These are phyloP conservation scores for Candida broadrunensis DNA, from an alignment of 805 yeast genomes.

Conservation along the genomic window DNA sequence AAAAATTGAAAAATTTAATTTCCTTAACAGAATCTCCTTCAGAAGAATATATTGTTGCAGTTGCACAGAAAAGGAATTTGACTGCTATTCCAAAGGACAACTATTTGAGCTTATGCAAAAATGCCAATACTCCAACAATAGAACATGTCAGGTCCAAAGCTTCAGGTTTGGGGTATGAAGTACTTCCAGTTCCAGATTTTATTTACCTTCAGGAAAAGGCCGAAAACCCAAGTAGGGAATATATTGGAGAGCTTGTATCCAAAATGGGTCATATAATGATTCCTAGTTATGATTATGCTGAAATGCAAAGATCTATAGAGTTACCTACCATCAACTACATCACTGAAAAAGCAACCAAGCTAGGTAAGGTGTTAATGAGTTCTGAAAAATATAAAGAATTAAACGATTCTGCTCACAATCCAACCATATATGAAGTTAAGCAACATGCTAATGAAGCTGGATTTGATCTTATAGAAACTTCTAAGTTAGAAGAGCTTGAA, in stretches of 20 bases:
- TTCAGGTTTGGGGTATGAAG: constrained; percentile 8
- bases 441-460: constrained; percentile 2
- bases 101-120: constrained; percentile 4
- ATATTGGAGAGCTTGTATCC: constrained; percentile 8
- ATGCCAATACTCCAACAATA: constrained; percentile 6
- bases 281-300: constrained; percentile 8
- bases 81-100: constrained; percentile 11
- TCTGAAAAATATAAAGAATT: constrained; percentile 9
- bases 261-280: constrained; percentile 9
- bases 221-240: background rate
- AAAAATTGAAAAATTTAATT: background rate
- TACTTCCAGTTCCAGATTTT: background rate
- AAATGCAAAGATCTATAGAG: constrained; percentile 3
- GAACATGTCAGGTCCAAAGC: constrained; percentile 6
- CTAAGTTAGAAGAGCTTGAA: constrained; percentile 10
- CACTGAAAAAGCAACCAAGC: constrained; percentile 5
- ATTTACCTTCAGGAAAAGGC: constrained; percentile 7
- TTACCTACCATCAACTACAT: constrained; percentile 1
- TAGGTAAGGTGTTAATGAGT: constrained; percentile 13
- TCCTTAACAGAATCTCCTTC: background rate
- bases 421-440: constrained; percentile 1
- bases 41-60: constrained; percentile 8
- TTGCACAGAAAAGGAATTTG: constrained; percentile 11
- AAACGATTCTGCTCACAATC: background rate
- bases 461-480: background rate